These are phyloP conservation scores for Neospora caninum DNA, from an alignment of 169 alveolate genomes.

Conservation along the genomic window DNA sequence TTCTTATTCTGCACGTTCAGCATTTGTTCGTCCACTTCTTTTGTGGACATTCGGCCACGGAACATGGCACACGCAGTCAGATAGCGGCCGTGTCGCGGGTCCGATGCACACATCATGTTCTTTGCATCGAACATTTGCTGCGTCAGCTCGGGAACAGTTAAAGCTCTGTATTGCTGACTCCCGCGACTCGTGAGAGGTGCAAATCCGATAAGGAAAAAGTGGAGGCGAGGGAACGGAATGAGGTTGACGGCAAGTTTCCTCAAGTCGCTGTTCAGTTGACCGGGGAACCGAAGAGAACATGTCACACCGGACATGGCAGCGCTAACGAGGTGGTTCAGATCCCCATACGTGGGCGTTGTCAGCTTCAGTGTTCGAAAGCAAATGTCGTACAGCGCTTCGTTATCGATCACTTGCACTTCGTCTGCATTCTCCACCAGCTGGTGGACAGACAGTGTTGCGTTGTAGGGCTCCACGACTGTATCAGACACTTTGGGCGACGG, in stretches of 20 bases:
- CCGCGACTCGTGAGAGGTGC: slow-evolving; percentile 98
- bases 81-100: slow-evolving; percentile 98
- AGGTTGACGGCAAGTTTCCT: slow-evolving; percentile 97
- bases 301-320: slow-evolving; percentile 99
- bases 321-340: slow-evolving; percentile 95
- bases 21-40: slow-evolving; percentile 99
- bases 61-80: slow-evolving; percentile 98
- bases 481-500: slow-evolving; percentile 99
- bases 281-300: slow-evolving; percentile 97
- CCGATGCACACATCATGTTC: slow-evolving; percentile 99
- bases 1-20: slow-evolving; percentile 96
- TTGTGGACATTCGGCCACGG: slow-evolving; percentile 98
- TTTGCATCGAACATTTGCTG: slow-evolving; percentile 99
- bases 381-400: slow-evolving; percentile 98
- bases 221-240: slow-evolving; percentile 98
- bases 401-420: slow-evolving; percentile 97
- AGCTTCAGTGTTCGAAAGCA: slow-evolving; percentile 98
- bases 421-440: slow-evolving; percentile 97
- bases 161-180: slow-evolving; percentile 97
- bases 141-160: slow-evolving; percentile 98
- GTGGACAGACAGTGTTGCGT: slow-evolving; percentile 97
- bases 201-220: slow-evolving; percentile 98
- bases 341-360: slow-evolving; percentile 92
- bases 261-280: slow-evolving; percentile 95
- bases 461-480: slow-evolving; percentile 98